These are phyloP conservation scores for Ogataea nitratoaversa DNA, from an alignment of 805 yeast genomes.

Conservation along the genomic window DNA sequence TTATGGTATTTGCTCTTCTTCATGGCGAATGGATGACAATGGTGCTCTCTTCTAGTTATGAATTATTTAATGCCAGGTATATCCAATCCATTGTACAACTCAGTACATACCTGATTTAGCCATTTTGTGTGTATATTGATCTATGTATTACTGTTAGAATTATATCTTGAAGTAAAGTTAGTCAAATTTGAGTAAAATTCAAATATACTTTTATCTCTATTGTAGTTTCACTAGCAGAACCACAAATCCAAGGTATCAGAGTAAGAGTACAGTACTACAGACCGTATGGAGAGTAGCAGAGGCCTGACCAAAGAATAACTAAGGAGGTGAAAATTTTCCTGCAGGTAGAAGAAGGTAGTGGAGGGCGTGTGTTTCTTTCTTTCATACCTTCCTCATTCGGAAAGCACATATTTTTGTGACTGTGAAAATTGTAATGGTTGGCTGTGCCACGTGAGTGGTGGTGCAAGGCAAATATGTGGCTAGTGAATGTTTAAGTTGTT, in stretches of 20 bases:
- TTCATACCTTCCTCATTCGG: too few relatives aligned
- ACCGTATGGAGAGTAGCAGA: too few relatives aligned
- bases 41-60: not conserved
- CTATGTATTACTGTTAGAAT: not conserved
- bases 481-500: not conserved
- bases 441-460: not conserved
- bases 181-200: too few relatives aligned
- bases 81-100: not conserved
- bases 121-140: conserved; percentile 36
- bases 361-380: not conserved
- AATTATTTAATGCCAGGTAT: not conserved
- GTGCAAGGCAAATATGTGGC: not conserved
- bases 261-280: too few relatives aligned
- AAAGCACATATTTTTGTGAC: too few relatives aligned
- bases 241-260: too few relatives aligned
- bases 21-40: too few relatives aligned
- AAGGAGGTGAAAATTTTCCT: conserved; percentile 1
- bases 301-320: not conserved
- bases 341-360: not conserved
- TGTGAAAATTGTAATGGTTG: too few relatives aligned
- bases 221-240: not conserved
- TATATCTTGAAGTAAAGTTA: not conserved
- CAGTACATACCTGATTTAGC: conserved; percentile 63
- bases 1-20: too few relatives aligned
- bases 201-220: too few relatives aligned